Evolutionary conservation across 225 moss, liverwort and hornwort genomes (phyloP).

Genomic region (Bryum argenteum): DNA sequence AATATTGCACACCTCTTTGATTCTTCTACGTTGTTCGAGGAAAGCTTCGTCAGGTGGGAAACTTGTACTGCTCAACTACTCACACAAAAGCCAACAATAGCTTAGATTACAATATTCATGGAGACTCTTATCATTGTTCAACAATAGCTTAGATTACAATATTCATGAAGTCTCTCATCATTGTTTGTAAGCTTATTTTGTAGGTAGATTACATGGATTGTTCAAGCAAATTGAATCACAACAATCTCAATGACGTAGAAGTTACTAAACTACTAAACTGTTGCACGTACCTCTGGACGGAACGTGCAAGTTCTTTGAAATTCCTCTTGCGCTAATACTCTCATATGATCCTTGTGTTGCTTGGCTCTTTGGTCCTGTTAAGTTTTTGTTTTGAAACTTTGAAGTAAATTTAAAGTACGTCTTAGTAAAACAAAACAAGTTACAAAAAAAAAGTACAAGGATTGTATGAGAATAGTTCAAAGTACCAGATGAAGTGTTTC

Average conservation of each 20-base stretch:
- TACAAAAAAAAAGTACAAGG: constrained; percentile 19
- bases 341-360: constrained; percentile 46
- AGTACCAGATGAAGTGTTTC: constrained; percentile 68
- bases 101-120: not conserved
- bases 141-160: not conserved
- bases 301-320: constrained; percentile 75
- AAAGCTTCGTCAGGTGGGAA: constrained; percentile 51
- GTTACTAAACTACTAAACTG: constrained; percentile 3
- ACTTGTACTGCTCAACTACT: constrained; percentile 57
- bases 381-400: constrained; percentile 5
- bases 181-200: not conserved
- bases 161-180: not conserved
- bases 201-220: not conserved
- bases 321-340: constrained; percentile 48
- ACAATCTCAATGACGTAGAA: not conserved
- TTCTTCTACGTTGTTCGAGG: constrained; percentile 61
- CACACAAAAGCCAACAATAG: constrained; percentile 17
- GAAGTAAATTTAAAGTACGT: not conserved
- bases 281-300: constrained; percentile 64
- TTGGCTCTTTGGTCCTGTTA: constrained; percentile 51
- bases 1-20: constrained; percentile 49
- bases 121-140: not conserved
- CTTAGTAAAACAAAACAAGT: not conserved
- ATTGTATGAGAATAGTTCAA: not conserved
- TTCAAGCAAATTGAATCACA: constrained; percentile 2